phyloP scores from a whole-genome alignment of 345 rosid species.

The Pseudoturritis turrita region DNA sequence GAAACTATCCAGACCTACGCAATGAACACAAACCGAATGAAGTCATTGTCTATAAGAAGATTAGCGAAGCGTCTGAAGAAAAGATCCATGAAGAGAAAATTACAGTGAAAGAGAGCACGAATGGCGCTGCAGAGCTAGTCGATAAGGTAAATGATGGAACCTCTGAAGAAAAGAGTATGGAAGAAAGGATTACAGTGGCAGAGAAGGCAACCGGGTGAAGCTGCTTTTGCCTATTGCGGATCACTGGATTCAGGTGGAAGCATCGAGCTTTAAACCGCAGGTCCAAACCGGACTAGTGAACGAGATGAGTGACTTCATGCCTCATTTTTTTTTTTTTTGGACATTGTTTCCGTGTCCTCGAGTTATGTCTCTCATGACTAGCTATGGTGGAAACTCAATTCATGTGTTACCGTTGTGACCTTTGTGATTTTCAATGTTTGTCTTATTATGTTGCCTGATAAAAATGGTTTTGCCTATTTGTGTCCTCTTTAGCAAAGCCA shows the following conservation, averaged over 20 bases:
- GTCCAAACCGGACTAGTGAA: not conserved
- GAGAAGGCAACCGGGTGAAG: constrained; percentile 6
- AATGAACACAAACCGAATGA: constrained; percentile 19
- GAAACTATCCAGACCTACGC: constrained; percentile 74
- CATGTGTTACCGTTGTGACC: not conserved
- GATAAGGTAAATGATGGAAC: constrained; percentile 15
- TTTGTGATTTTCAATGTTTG: not conserved
- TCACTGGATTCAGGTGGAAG: constrained; percentile 12
- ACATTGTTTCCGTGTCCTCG: not conserved
- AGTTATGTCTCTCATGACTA: not conserved
- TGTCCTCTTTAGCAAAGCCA: not conserved
- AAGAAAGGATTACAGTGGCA: not conserved
- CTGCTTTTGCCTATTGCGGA: not conserved
- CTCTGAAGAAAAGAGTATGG: not conserved
- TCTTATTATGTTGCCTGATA: not conserved
- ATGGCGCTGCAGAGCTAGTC: not conserved
- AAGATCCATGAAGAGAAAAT: constrained; percentile 10
- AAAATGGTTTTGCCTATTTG: not conserved
- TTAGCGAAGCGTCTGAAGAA: constrained; percentile 8
- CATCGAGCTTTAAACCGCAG: not conserved
- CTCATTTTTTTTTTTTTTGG: not conserved
- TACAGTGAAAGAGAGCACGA: not conserved
- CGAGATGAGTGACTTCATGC: not conserved
- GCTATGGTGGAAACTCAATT: not conserved
- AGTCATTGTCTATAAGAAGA: constrained; percentile 32